Evolutionary conservation across 805 yeast species (phyloP).

Genomic region (Candida patagonica): DNA sequence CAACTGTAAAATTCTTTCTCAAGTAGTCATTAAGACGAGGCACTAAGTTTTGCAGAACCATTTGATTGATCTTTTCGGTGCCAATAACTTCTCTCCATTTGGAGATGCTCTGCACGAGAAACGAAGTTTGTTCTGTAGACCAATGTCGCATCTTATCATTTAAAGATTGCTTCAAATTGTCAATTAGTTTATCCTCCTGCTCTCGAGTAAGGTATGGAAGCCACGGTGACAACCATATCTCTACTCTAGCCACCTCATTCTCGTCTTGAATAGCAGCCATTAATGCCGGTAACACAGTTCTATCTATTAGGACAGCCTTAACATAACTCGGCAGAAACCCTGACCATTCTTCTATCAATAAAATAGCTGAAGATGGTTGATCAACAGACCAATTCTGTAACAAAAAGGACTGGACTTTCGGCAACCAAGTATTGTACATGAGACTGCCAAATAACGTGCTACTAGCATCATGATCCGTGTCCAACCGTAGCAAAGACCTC

Average conservation of each 20-base stretch:
- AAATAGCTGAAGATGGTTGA: constrained; percentile 33
- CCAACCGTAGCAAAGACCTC: constrained; percentile 17
- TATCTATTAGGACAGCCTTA: constrained; percentile 24
- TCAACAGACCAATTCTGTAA: constrained; percentile 30
- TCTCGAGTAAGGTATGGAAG: constrained; percentile 23
- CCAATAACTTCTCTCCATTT: constrained; percentile 15
- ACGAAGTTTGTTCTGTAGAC: constrained; percentile 5
- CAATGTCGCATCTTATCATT: constrained; percentile 12
- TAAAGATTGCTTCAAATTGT: constrained; percentile 21
- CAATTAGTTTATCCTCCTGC: constrained; percentile 14
- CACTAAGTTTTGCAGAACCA: constrained; percentile 11
- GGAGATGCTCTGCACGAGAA: constrained; percentile 5
- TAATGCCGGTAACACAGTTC: constrained; percentile 33
- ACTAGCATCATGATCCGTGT: constrained; percentile 7
- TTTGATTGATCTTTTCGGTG: constrained; percentile 6
- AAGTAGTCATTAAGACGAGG: constrained; percentile 15
- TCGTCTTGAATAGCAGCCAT: constrained; percentile 22
- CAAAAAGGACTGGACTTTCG: constrained; percentile 25
- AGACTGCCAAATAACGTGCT: constrained; percentile 29
- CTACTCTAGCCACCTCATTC: constrained; percentile 7
- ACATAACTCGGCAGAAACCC: constrained; percentile 27
- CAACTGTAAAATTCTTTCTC: constrained; percentile 15
- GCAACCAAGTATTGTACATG: constrained; percentile 30
- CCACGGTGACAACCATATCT: constrained; percentile 34
- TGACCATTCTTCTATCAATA: constrained; percentile 36